These are phyloP conservation scores for Daucus carota DNA, from an alignment of 129 eudicot genomes.

Conservation along the genomic window DNA sequence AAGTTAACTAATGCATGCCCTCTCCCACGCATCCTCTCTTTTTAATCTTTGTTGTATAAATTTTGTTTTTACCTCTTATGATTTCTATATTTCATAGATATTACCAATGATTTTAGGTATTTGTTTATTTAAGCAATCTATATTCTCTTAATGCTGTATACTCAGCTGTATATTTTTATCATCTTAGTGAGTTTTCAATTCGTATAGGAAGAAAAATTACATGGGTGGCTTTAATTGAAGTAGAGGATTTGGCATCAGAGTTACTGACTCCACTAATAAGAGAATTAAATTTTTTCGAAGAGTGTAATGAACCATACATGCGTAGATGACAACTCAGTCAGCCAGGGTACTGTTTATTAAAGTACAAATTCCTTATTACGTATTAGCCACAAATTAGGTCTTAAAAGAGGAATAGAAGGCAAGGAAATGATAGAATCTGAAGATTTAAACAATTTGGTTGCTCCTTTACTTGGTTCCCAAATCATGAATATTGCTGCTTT, in stretches of 20 bases:
- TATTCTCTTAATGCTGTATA: neutral
- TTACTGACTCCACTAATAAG: neutral
- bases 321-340: neutral
- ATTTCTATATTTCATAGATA: neutral
- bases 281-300: neutral
- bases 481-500: no score
- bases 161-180: neutral
- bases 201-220: neutral
- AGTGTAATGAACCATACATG: neutral
- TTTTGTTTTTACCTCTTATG: neutral
- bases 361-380: neutral
- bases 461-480: no score
- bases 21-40: neutral
- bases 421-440: neutral
- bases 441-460: neutral
- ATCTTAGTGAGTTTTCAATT: neutral
- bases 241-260: neutral
- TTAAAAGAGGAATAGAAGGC: neutral
- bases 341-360: neutral
- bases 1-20: neutral
- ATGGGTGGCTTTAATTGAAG: neutral
- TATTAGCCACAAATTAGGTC: neutral
- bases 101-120: neutral
- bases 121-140: neutral
- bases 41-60: neutral